Evolutionary conservation across 1,284 basidiomycete species (phyloP), one percentile per base, ranked within the genome.

Genomic region (Ceratobasidium papillatum): DNA sequence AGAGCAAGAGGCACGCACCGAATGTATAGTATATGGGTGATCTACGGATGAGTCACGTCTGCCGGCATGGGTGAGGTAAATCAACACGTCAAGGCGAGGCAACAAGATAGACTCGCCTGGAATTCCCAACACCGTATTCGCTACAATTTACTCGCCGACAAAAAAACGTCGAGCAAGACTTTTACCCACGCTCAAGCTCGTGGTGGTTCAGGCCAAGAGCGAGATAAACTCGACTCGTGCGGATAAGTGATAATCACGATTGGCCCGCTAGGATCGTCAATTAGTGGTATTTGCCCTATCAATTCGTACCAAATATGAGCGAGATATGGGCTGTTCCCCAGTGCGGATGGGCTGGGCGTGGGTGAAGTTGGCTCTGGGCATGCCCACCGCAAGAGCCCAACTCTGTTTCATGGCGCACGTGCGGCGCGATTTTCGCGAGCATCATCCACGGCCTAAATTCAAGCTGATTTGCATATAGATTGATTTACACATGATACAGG

Each of bases 181-280:
- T 11, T 25, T 27, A 27, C 25, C 52, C 49, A 11, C 22, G 52
- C 27, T 56, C 49, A 25, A n/a, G 9, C 25, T 30, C 12, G 56
- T 59, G 56, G 56, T 59, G 56, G 56, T 59, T 38, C 25, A 52
- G 51, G n/a, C 56, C 56, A 59, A 36, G 56, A 59, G 30, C 19
- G 49, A 7, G 49, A 19, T 64, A 14, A 11, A 30, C 47, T 32
- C 25, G 49, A 30, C 34, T 68, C 49, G 14, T n/a, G 1, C 32
- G 38, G 49, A 47, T 43, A 66, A 66, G 19, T 27, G 65, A 68
- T 68, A 56, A 68, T 52, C 65, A 43, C 49, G 38, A 52, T 68
- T 17, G 5, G 51, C 36, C 22, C 12, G 32, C 36, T 47, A 17
- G 9, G 19, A 47, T 47, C 45, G 7, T 17, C 4, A 3, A 47